Percentiles rank a stretch among this genome's conserved stretches.
phyloP scores from a whole-genome alignment of 495 filamentous ascomycete genomes.

The Daldinia bambusicola region DNA sequence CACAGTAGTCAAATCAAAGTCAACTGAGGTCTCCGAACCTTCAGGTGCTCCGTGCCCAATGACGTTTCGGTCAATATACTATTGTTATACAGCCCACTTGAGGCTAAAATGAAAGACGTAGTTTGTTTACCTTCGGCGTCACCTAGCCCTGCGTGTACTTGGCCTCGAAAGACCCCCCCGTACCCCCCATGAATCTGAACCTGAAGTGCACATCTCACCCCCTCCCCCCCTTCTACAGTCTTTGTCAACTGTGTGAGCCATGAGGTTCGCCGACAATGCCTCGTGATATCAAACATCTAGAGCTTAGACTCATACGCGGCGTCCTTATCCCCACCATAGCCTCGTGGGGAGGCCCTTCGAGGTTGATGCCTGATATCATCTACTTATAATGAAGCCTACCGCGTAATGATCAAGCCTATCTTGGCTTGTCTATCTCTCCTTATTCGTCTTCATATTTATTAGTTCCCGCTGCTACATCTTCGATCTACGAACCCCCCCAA shows the following conservation, averaged over 20 bases:
- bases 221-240: conserved; percentile 19
- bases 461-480: conserved; percentile 42
- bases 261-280: conserved; percentile 30
- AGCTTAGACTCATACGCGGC: conserved; percentile 32
- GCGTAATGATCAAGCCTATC: conserved; percentile 31
- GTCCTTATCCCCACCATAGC: conserved; percentile 30
- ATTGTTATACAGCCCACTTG: conserved; percentile 22
- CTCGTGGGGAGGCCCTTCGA: conserved; percentile 38
- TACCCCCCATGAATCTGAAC: conserved; percentile 13
- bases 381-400: conserved; percentile 39
- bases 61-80: conserved; percentile 28
- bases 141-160: conserved; percentile 13
- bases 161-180: neutral
- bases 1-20: conserved; percentile 26
- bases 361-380: conserved; percentile 21
- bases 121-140: conserved; percentile 10
- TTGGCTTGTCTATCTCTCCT: conserved; percentile 34
- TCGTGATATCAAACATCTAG: conserved; percentile 33
- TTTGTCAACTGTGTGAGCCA: conserved; percentile 26
- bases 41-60: conserved; percentile 29
- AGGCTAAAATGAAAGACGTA: conserved; percentile 18
- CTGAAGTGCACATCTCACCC: conserved; percentile 1
- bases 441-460: conserved; percentile 37
- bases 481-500: conserved; percentile 28
- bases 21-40: conserved; percentile 30